Percentiles rank a stretch among this genome's conserved stretches.
These are phyloP conservation scores for Tuber indicum DNA, from an alignment of 495 filamentous ascomycete species.

Conservation along the genomic window DNA sequence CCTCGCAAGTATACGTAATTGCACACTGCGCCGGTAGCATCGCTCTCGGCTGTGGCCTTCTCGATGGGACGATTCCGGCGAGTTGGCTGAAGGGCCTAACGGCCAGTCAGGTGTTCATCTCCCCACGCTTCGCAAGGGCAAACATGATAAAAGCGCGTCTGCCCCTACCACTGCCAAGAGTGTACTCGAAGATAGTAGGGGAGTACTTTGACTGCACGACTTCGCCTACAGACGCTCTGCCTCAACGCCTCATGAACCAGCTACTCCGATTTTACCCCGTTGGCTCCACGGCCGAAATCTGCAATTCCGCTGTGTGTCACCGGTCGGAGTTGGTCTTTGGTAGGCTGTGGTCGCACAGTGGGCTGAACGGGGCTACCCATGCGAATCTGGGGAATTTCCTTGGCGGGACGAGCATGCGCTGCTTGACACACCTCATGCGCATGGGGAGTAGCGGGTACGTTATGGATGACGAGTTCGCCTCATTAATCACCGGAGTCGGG, in stretches of 20 bases:
- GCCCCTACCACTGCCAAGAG: slow-evolving; percentile 47
- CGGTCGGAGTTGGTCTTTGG: slow-evolving; percentile 57
- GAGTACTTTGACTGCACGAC: slow-evolving; percentile 53
- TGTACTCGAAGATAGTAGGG: slow-evolving; percentile 49
- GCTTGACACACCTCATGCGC: slow-evolving; percentile 54
- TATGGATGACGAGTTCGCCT: slow-evolving; percentile 46
- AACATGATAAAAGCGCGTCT: slow-evolving; percentile 56
- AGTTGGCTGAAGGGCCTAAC: slow-evolving; percentile 58
- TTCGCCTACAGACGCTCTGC: slow-evolving; percentile 46
- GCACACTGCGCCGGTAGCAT: slow-evolving; percentile 64
- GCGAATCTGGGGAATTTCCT: slow-evolving; percentile 57
- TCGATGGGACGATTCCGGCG: slow-evolving; percentile 58
- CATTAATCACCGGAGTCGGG: slow-evolving; percentile 49
- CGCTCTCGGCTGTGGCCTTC: slow-evolving; percentile 53
- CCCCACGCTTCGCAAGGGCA: slow-evolving; percentile 53
- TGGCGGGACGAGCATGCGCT: slow-evolving; percentile 55
- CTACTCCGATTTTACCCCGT: slow-evolving; percentile 55
- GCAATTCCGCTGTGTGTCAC: slow-evolving; percentile 58
- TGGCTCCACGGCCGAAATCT: slow-evolving; percentile 52
- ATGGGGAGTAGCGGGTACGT: slow-evolving; percentile 52
- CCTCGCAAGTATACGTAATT: slow-evolving; percentile 54
- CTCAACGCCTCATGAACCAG: slow-evolving; percentile 54
- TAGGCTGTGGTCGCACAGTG: slow-evolving; percentile 57
- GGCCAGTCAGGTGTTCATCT: slow-evolving; percentile 59
- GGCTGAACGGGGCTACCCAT: slow-evolving; percentile 60